Percentiles rank a stretch among this genome's conserved stretches.
These are phyloP conservation scores for Crinitomyces ghanaensis DNA, from an alignment of 805 yeast genomes.

Conservation along the genomic window DNA sequence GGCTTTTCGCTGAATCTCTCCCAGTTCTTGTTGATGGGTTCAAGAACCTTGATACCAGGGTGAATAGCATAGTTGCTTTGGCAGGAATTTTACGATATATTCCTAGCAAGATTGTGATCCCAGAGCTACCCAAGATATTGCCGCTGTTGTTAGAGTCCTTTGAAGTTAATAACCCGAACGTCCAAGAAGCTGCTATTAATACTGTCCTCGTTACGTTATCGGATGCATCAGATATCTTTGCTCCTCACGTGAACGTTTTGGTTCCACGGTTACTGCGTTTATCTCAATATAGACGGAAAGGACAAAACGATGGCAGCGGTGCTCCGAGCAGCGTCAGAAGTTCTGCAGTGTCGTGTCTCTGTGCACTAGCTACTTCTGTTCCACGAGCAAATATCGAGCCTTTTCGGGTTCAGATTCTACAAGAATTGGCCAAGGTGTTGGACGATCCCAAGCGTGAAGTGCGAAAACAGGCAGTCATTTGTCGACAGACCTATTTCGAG, in stretches of 20 bases:
- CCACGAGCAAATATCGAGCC: slow-evolving; percentile 36
- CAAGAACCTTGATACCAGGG: slow-evolving; percentile 26
- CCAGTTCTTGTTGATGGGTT: slow-evolving; percentile 44
- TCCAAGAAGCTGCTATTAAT: slow-evolving; percentile 48
- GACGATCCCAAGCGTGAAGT: slow-evolving; percentile 69
- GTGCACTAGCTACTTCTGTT: slow-evolving; percentile 32
- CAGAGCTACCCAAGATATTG: slow-evolving; percentile 50
- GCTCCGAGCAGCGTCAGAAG: slow-evolving; percentile 43
- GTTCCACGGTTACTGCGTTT: slow-evolving; percentile 41
- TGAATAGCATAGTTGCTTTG: slow-evolving; percentile 52
- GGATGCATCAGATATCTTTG: slow-evolving; percentile 43
- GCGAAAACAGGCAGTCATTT: slow-evolving; percentile 64
- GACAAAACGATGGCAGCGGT: too few species aligned
- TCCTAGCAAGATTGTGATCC: slow-evolving; percentile 48
- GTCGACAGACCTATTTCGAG: slow-evolving; percentile 69
- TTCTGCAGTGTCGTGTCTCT: slow-evolving; percentile 47
- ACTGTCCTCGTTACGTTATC: slow-evolving; percentile 46
- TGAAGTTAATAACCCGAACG: slow-evolving; percentile 34
- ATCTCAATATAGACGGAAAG: slow-evolving; percentile 8
- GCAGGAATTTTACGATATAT: slow-evolving; percentile 57
- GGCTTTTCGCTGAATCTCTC: slow-evolving; percentile 50
- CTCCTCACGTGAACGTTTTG: slow-evolving; percentile 44
- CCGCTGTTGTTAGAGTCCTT: slow-evolving; percentile 66
- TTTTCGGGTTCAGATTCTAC: slow-evolving; percentile 39
- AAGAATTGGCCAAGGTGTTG: slow-evolving; percentile 38